Evolutionary conservation across 1,139 yeast species (phyloP), one percentile per base, ranked within the genome.

Genomic region (Entelexis sorbosivorans): DNA sequence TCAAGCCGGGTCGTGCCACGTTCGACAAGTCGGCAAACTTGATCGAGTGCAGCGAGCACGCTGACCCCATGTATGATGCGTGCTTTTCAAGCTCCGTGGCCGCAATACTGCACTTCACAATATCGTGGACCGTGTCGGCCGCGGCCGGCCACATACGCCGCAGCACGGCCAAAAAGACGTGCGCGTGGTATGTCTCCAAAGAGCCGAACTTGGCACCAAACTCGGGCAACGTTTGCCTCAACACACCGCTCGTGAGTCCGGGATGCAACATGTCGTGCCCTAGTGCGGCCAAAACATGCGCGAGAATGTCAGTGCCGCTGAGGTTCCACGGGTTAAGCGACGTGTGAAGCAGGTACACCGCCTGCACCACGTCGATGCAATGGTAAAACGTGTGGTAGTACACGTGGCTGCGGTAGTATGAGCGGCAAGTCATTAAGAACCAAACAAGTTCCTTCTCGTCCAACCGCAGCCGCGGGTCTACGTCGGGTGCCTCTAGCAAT

Each of bases 251-350:
- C 13, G 95, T 87, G 19, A 88, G 81, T 1, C 97, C 98, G 0
- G 98, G 97, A 66, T 91, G 98, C 20, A 96, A 95, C 32, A 86
- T 81, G 66, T 91, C 98, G 67, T 91, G 98, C 46, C 98, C 97
- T 47, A 89, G 70, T 1, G 96, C 95, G 1, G 96, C 86, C 24
- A 88, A 75, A 63, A 77, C 74, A 58, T 42, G 36, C 9, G 52
- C 52, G 16, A 55, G 44, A 22, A 39, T 35, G 31, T 48, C 40
- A 8, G 48, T 40, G 28, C 48, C 34, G 22, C n/a, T 9, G n/a
- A 54, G 34, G 5, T 38, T 22, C 56, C 56, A 52, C 16, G 51
- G 55, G 24, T 48, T 28, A 13, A 29, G 48, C 26, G 32, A 16
- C 44, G 33, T 16, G 17, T 39, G 29, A 13, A 52, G 47, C 40